Base-by-base conservation (phyloP, 2,329 filamentous ascomycete species). In the Curvularia verruculosa region DNA sequence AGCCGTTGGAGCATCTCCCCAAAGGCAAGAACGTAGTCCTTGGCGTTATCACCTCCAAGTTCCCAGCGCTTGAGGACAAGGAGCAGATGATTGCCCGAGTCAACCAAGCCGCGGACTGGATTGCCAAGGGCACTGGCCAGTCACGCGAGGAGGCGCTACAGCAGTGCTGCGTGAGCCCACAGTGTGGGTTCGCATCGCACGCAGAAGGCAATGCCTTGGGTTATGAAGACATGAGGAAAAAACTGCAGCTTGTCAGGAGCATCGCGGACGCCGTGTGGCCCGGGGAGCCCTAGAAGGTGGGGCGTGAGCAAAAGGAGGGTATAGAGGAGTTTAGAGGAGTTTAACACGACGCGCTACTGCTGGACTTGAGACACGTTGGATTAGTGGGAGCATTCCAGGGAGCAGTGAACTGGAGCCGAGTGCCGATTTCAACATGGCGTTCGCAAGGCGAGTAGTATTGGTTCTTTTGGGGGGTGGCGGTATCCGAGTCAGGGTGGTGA, bases 261-360 rank as follows among this genome's bases (percentile, higher is more conserved):
- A 86, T 93, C 67, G 89, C 90, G 2, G 84, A 92, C 70, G 85
- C 88, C 68, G 84, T 92, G 56, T 93, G 89, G 90, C 81, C 82
- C 3, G 80, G 81, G 19, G 77, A 85, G 77, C 71, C 78, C 61
- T 85, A 66, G 34, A 43, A 47, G 31, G 23, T 19, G 10, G 13
- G 21, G 41, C 45, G 29, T 8, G 26, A 13, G 21, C 8, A 6
- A 36, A 44, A 57, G 44, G 48, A 18, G 45, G 31, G 28, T 29
- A 29, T 10, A 29, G 28, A 29, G 28, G 28, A 12, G 28, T 29
- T 29, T 12, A 54, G 37, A 53, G 21, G 45, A 39, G 50, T 45
- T 45, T 34, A 31, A 24, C 29, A 44, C 19, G 24, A 40, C 28
- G 47, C 49, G 23, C 49, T 26, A 28, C 37, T 39, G 44, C 28